Evolutionary conservation across 352 stramenopile species (phyloP).

Genomic region (Phytophthora colocasiae): DNA sequence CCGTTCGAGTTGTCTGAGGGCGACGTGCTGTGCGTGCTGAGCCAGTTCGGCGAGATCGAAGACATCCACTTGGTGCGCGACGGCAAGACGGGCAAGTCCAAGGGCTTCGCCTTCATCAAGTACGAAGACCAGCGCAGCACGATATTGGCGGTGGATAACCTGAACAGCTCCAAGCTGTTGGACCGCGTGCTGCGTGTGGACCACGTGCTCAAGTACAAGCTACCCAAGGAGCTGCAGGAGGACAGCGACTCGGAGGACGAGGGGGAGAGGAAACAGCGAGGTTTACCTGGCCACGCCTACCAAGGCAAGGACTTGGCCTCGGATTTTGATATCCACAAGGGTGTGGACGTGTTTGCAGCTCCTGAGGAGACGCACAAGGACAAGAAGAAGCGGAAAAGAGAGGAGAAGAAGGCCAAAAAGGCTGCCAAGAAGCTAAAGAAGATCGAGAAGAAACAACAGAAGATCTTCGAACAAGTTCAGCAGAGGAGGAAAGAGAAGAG

Average conservation of each 20-base stretch:
- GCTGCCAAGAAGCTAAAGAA: slow-evolving; percentile 56
- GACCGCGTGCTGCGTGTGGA: slow-evolving; percentile 95
- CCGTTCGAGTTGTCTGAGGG: slow-evolving; percentile 94
- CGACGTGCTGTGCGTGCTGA: slow-evolving; percentile 94
- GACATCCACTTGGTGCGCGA: slow-evolving; percentile 98
- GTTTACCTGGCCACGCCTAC: slow-evolving; percentile 87
- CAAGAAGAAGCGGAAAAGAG: slow-evolving; percentile 64
- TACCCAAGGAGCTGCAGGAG: slow-evolving; percentile 92
- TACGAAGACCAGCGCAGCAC: slow-evolving; percentile 97
- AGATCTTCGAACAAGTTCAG: slow-evolving; percentile 60
- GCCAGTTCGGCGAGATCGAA: slow-evolving; percentile 91
- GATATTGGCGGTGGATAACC: slow-evolving; percentile 98
- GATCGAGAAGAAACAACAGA: slow-evolving; percentile 56
- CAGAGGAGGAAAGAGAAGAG: slow-evolving; percentile 45
- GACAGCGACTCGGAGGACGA: slow-evolving; percentile 70
- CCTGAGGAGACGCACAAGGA: slow-evolving; percentile 61
- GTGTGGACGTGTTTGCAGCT: slow-evolving; percentile 87
- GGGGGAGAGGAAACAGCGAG: slow-evolving; percentile 40
- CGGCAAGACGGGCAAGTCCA: slow-evolving; percentile 95
- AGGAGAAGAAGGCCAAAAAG: slow-evolving; percentile 67
- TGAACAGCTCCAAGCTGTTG: slow-evolving; percentile 93
- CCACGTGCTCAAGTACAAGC: slow-evolving; percentile 98
- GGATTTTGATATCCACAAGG: slow-evolving; percentile 71
- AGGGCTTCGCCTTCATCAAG: slow-evolving; percentile 97
- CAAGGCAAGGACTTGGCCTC: slow-evolving; percentile 86